Conservation (phyloP, 371 early-diverging fungal genomes). For the Ordospora pajunii region DNA sequence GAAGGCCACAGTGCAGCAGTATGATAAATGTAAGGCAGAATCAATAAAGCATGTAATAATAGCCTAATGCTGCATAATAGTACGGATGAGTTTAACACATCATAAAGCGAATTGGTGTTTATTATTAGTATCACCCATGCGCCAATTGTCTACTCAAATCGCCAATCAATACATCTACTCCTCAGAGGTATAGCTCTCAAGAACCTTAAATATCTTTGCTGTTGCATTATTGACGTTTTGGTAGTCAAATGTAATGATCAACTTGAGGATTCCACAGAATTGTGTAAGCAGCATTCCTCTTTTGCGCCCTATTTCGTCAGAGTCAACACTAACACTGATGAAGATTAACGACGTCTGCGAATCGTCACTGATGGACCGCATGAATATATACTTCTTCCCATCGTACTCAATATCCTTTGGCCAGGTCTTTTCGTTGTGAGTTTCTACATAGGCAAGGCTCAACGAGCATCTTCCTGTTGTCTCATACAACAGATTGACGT, state of each 20-base stretch:
- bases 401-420: slow-evolving; percentile 6
- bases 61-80: too few relatives aligned
- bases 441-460: background rate
- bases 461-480: background rate
- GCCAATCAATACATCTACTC: background rate
- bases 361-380: background rate
- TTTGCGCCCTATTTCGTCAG: slow-evolving; percentile 2
- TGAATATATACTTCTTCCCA: slow-evolving; percentile 12
- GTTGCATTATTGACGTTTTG: background rate
- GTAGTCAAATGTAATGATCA: slow-evolving; percentile 14
- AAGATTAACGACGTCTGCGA: background rate
- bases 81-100: too few relatives aligned
- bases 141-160: too few relatives aligned
- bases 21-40: too few relatives aligned
- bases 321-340: background rate
- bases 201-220: slow-evolving; percentile 16
- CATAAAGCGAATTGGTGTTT: too few relatives aligned
- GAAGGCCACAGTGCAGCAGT: too few relatives aligned
- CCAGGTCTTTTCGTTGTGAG: background rate
- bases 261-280: background rate
- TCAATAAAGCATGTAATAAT: too few relatives aligned
- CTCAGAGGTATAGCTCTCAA: slow-evolving; percentile 10
- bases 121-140: too few relatives aligned
- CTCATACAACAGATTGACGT: background rate
- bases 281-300: slow-evolving; percentile 29